Conservation (phyloP, 169 alveolate species). For the Plasmodium ovale region DNA sequence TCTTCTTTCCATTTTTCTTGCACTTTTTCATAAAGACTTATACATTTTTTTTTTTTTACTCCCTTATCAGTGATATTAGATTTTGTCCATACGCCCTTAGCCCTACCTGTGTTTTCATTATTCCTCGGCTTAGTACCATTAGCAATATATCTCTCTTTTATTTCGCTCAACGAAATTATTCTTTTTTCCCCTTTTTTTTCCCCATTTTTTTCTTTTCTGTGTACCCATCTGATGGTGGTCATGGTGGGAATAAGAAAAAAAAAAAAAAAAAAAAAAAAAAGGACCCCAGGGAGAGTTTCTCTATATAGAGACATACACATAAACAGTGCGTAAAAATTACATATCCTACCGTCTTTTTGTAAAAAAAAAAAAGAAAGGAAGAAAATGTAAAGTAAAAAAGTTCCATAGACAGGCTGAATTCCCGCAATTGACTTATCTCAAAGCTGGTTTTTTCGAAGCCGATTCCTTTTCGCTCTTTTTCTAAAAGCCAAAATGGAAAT, state of each 20-base stretch:
- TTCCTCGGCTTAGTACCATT: constrained; percentile 1
- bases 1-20: neutral
- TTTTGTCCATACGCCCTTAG: neutral
- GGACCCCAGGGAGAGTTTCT: neutral
- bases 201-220: constrained; percentile 38
- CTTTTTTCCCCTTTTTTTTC: constrained; percentile 35
- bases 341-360: neutral
- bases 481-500: too few species aligned
- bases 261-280: constrained; percentile 11
- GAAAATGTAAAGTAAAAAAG: too few species aligned
- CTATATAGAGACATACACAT: neutral
- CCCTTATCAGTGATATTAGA: neutral
- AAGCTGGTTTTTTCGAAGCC: too few species aligned
- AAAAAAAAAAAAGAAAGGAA: neutral
- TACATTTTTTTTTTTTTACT: constrained; percentile 11
- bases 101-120: neutral
- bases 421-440: too few species aligned
- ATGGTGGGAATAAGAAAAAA: constrained; percentile 1
- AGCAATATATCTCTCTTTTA: constrained; percentile 50
- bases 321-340: too few species aligned
- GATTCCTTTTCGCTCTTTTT: too few species aligned
- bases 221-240: constrained; percentile 69
- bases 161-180: constrained; percentile 47
- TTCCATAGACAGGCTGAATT: too few species aligned
- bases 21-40: constrained; percentile 9